Evolutionary conservation across 192 early-diverging fungal genomes (phyloP), one percentile per base, ranked within the genome.

Genomic region (Backusella sp.): DNA sequence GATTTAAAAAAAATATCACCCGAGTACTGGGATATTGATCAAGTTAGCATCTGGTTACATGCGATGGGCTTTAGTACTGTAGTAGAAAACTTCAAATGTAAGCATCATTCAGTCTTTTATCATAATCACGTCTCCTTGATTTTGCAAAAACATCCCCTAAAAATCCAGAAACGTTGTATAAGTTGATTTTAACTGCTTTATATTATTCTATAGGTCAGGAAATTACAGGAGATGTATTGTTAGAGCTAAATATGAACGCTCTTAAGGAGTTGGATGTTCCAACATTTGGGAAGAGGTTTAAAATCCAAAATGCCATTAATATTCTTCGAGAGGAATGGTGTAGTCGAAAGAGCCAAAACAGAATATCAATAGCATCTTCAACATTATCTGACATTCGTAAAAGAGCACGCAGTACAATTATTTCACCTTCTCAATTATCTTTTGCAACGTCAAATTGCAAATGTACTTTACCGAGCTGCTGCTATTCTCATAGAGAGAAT

Each of bases 181-280:
- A 26, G 53, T 21, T 56, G 2, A 41, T 12, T 37, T 26, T 39
- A 69, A 39, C 17, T 69, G 28, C 32, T 49, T 37, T 68, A 6
- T 35, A 68, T 66, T 74, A 6, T 26, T 74, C 23, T 68, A 21
- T 84, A 90, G 92, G 88, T 3, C 88, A 91, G 65, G 89, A 89
- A 30, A 89, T 94, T 71, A 88, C 88, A 9, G 92, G 92, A 44
- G 88, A 88, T 49, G 82, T 85, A 28, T 78, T 94, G 7, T 37
- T 94, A 3, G 88, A 89, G 34, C 62, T 92, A 17, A 90, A 87
- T 72, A 76, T 92, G 23, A 85, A 88, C 21, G 80, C 86, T 8
- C 79, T 94, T 8, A 90, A 91, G 67, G 91, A 94, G 59, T 70
- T 94, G 30, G 82, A 91, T 36, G 84, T 94, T 30, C 83, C 59